phyloP scores from a whole-genome alignment of 1,284 basidiomycete genomes.

The Papiliotrema nemorosa region DNA sequence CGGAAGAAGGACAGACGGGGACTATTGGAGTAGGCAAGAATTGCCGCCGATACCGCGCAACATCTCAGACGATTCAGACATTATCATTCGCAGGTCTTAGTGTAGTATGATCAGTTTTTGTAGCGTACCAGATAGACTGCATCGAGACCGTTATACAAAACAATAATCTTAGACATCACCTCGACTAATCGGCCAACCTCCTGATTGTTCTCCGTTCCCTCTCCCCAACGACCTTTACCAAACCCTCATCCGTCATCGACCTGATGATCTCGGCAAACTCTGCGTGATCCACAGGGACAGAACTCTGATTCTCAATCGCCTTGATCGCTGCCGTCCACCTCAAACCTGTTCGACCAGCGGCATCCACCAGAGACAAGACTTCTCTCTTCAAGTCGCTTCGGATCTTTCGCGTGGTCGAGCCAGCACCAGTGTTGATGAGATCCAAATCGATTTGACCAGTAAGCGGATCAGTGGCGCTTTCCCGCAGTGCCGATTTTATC shows the following conservation, averaged over 20 bases:
- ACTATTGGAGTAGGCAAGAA: slow-evolving; percentile 5
- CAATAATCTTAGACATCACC: not conserved
- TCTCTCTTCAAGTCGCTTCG: slow-evolving; percentile 81
- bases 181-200: slow-evolving; percentile 42
- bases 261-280: slow-evolving; percentile 82
- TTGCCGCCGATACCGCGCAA: slow-evolving; percentile 3
- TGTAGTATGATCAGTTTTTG: not conserved
- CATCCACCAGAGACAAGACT: slow-evolving; percentile 62
- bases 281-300: slow-evolving; percentile 65
- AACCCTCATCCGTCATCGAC: slow-evolving; percentile 71
- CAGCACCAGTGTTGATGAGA: slow-evolving; percentile 89
- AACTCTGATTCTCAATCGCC: slow-evolving; percentile 72
- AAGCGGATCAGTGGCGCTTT: slow-evolving; percentile 87
- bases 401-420: slow-evolving; percentile 73
- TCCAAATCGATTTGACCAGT: slow-evolving; percentile 93
- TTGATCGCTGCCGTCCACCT: slow-evolving; percentile 75
- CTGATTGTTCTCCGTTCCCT: slow-evolving; percentile 77
- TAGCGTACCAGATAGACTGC: not conserved
- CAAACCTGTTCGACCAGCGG: slow-evolving; percentile 61
- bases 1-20: not conserved
- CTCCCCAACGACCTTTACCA: slow-evolving; percentile 79
- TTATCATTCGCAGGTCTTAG: not conserved
- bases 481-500: slow-evolving; percentile 93
- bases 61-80: not conserved
- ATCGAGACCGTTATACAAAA: too few relatives aligned